Base-by-base conservation (phyloP, 2,329 filamentous ascomycete species). In the Aspergillus ibericus region DNA sequence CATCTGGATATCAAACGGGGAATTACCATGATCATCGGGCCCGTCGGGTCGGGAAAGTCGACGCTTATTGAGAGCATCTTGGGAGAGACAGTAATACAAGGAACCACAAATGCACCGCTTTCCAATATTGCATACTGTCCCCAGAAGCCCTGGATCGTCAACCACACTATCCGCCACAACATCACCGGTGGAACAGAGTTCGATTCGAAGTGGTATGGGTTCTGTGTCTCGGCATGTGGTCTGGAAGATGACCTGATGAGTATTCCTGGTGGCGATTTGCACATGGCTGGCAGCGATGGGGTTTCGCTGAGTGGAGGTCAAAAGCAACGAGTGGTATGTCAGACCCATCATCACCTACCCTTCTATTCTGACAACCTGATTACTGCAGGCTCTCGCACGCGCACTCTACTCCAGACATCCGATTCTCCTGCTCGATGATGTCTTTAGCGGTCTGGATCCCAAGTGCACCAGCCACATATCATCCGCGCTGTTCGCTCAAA, bases 11-110 rank as follows among this genome's bases (percentile, higher is more conserved):
- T 72, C 15, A 3, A 51, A 32, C 38, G 36, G 6, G 53, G 56
- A 1, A 63, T 61, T 16, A 65, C 58, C 18, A 62, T 64, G 10
- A 54, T 80, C 12, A 67, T 78, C 55, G 78, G 78, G 5, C 77
- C 78, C 9, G 73, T 80, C 18, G 78, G 76, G 5, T 76, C 72
- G 56, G 79, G 79, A 5, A 81, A 81, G 59, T 78, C 78, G n/a
- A 78, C 78, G 1, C 64, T 82, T 9, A 65, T 76, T 9, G 68
- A 72, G 51, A 63, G 63, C 25, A 48, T 76, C 1, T 59, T 78
- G 0, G 72, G 73, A 9, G 75, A 78, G 44, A 60, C 55, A 12
- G 25, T 53, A 15, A 50, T 16, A 8, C 36, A 55, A 0, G 63
- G 62, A 9, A 27, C 50, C 1, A 32, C 61, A 7, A 42, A 20